Evolutionary conservation across 1,284 basidiomycete genomes (phyloP).

Genomic region (Apiotrichum porosum): DNA sequence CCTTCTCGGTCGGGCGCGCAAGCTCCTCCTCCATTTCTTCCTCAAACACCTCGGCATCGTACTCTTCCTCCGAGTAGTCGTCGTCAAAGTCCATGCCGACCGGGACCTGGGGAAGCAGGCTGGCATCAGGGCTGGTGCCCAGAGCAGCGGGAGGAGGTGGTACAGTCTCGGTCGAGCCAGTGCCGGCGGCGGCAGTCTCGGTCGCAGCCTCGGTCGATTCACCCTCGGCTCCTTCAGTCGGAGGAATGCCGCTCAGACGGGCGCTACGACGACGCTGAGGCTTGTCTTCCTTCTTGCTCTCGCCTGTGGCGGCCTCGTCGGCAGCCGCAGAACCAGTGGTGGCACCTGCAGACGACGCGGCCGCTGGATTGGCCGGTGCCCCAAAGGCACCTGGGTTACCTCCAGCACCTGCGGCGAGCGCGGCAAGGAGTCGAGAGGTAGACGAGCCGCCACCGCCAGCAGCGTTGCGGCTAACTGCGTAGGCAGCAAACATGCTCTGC

Average conservation of each 20-base stretch:
- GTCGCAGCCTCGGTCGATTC: not conserved
- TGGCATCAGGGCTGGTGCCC: conserved; percentile 7
- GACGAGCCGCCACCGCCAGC: conserved; percentile 38
- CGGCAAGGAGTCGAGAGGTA: conserved; percentile 56
- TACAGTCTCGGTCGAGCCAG: not conserved
- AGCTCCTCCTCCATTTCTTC: conserved; percentile 60
- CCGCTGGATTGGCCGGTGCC: conserved; percentile 32
- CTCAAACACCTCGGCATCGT: conserved; percentile 51
- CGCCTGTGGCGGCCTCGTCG: conserved; percentile 7
- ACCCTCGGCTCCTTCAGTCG: conserved; percentile 19
- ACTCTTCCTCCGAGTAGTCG: conserved; percentile 70
- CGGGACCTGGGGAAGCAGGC: conserved; percentile 31
- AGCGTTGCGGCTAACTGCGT: conserved; percentile 63
- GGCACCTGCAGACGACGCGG: conserved; percentile 44
- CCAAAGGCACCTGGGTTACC: conserved; percentile 16
- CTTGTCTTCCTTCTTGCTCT: conserved; percentile 14
- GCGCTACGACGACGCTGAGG: conserved; percentile 66
- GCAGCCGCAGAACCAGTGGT: conserved; percentile 39
- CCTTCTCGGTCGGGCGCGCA: conserved; percentile 62
- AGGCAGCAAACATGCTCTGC: conserved; percentile 83
- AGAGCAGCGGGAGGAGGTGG: not conserved
- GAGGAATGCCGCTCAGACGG: conserved; percentile 66
- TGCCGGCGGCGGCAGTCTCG: not conserved
- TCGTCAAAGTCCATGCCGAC: conserved; percentile 49
- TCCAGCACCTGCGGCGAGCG: conserved; percentile 40